These are phyloP conservation scores for Phlegmacium glaucopus DNA, from an alignment of 768 basidiomycete species.

Conservation along the genomic window DNA sequence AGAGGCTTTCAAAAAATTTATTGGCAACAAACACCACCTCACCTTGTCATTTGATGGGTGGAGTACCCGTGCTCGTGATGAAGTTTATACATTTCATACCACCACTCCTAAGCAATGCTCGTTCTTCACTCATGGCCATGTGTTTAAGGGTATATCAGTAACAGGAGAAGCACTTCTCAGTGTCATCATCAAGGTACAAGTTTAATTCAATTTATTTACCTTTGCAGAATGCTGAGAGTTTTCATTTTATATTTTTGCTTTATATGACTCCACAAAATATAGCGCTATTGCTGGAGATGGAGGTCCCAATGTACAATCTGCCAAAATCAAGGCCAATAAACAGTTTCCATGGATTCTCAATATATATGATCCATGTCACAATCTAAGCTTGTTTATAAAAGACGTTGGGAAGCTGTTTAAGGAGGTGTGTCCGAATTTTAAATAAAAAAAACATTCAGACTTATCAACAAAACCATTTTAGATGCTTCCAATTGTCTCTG, in stretches of 20 bases:
- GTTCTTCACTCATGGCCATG: conserved; percentile 20
- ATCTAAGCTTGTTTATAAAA: conserved; percentile 26
- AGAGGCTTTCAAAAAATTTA: conserved; percentile 8
- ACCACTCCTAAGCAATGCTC: conserved; percentile 21
- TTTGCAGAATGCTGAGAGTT: no score
- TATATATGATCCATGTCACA: conserved; percentile 27
- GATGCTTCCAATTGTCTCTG: conserved; percentile 18
- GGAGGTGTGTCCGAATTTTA: conserved; percentile 15
- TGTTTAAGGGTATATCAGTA: conserved; percentile 22
- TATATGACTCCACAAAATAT: no score
- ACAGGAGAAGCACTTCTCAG: conserved; percentile 15
- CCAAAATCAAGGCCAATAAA: conserved; percentile 11
- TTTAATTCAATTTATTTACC: no score
- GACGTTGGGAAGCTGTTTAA: conserved; percentile 27
- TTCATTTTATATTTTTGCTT: no score
- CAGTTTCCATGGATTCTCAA: conserved; percentile 23
- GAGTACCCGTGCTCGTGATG: conserved; percentile 17
- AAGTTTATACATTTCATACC: conserved; percentile 25
- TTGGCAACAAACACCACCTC: no score
- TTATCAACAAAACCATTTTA: no score
- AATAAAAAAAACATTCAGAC: no score
- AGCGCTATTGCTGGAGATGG: conserved; percentile 22
- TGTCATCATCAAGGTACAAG: conserved; percentile 5
- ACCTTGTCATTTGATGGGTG: conserved; percentile 22
- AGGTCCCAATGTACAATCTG: conserved; percentile 21